Percentiles rank a stretch among this genome's conserved stretches.
These are phyloP conservation scores for Discostella stelligera DNA, from an alignment of 352 stramenopile genomes.

Conservation along the genomic window DNA sequence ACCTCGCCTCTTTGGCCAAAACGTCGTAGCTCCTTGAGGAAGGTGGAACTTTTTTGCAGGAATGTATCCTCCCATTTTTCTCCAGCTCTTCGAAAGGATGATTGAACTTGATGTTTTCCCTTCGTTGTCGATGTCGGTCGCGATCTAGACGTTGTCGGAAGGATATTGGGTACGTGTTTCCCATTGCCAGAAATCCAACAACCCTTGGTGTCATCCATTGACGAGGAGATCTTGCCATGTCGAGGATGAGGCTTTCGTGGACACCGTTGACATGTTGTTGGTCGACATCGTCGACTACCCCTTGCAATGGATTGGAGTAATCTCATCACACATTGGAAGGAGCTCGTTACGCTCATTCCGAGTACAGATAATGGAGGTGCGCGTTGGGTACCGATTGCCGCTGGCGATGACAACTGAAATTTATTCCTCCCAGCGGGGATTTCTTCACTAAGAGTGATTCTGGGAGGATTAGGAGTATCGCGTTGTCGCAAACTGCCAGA, in stretches of 20 bases:
- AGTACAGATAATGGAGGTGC: conserved; percentile 2
- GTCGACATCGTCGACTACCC: neutral
- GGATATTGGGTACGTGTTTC: neutral
- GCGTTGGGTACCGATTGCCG: conserved; percentile 4
- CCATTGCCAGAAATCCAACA: neutral
- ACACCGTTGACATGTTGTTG: neutral
- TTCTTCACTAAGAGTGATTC: neutral
- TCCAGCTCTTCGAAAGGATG: neutral
- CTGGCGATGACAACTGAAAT: neutral
- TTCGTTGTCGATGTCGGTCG: neutral
- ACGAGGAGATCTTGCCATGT: neutral
- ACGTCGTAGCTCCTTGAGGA: conserved; percentile 31
- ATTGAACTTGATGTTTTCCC: neutral
- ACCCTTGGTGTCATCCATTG: neutral
- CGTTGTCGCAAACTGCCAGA: neutral
- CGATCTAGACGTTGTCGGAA: neutral
- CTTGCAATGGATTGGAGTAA: conserved; percentile 17
- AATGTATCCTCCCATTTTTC: conserved; percentile 19
- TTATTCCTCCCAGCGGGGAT: conserved; percentile 4
- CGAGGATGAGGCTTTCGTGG: neutral
- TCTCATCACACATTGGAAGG: conserved; percentile 6
- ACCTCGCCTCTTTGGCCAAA: conserved; percentile 27
- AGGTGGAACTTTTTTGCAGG: conserved; percentile 36
- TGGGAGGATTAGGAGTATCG: conserved; percentile 5
- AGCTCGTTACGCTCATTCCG: neutral